Evolutionary conservation across 83 land plant genomes (phyloP).

Genomic region (Isoetes engelmannii): DNA sequence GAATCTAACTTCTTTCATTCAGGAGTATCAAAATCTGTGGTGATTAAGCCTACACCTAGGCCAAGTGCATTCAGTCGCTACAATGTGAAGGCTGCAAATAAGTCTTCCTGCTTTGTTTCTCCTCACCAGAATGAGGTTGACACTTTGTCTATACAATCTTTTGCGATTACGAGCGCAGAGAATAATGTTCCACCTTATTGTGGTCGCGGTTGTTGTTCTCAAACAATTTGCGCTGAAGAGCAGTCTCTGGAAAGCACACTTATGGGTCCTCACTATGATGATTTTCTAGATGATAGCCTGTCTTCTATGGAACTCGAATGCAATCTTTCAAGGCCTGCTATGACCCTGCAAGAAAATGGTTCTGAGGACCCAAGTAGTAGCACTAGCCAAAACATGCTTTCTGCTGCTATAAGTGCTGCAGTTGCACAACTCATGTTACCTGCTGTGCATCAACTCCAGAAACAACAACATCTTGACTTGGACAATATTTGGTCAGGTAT

Average conservation of each 20-base stretch:
- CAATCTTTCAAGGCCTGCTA: too few relatives aligned
- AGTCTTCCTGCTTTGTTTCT: constrained; percentile 3
- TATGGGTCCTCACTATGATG: constrained; percentile 22
- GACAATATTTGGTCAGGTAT: too few relatives aligned
- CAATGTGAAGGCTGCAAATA: constrained; percentile 2
- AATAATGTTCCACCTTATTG: constrained; percentile 13
- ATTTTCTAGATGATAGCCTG: constrained; percentile 11
- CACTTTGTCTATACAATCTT: constrained; percentile 5
- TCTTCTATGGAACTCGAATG: background rate
- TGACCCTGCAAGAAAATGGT: too few relatives aligned
- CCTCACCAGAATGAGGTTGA: background rate
- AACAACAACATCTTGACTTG: too few relatives aligned
- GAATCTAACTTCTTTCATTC: too few relatives aligned
- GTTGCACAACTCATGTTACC: too few relatives aligned
- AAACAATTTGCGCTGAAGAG: background rate
- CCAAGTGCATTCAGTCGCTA: constrained; percentile 27
- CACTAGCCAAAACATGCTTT: too few relatives aligned
- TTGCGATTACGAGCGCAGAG: background rate
- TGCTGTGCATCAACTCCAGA: too few relatives aligned
- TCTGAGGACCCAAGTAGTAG: too few relatives aligned
- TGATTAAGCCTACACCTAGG: constrained; percentile 14
- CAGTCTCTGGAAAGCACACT: constrained; percentile 13
- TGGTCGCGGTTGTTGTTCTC: constrained; percentile 23
- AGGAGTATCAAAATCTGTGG: background rate
- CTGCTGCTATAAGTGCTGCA: too few relatives aligned